Evolutionary conservation across 164 flowering plant species (phyloP).

Genomic region (Vitis vinifera): ASM3070453v1 NC_081810.1:6111501-6112000

Average conservation of each 20-base stretch:
- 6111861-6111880: neutral
- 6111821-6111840: too few species aligned
- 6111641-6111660: neutral
- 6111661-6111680: neutral
- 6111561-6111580: neutral
- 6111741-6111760: too few species aligned
- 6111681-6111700: neutral
- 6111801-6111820: too few species aligned
- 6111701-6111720: too few species aligned
- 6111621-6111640: neutral
- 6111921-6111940: neutral
- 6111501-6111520: slow-evolving; percentile 91
- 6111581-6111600: slow-evolving; percentile 1
- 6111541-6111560: slow-evolving; percentile 81
- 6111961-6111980: neutral
- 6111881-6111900: neutral
- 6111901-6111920: neutral
- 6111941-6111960: neutral
- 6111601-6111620: neutral
- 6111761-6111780: too few species aligned
- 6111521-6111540: slow-evolving; percentile 92
- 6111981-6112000: too few species aligned
- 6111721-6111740: too few species aligned
- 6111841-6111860: too few species aligned
- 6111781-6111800: too few species aligned